phyloP scores from a whole-genome alignment of 306 rosid genomes.

The Vigna mungo region DNA sequence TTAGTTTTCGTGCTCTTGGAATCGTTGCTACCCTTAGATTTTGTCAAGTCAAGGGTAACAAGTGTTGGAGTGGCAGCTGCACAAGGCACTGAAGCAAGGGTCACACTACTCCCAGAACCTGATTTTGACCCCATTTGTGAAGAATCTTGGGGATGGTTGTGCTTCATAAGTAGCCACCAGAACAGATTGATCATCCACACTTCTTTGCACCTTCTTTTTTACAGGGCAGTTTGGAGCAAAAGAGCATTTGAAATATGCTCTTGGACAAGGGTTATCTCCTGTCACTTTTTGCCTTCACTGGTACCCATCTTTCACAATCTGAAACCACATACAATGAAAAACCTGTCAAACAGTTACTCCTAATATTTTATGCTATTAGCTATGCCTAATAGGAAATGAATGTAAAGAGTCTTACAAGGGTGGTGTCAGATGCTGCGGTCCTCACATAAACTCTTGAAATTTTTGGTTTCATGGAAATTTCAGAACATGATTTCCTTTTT shows the following conservation, averaged over 20 bases:
- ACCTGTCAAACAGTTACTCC: slow-evolving; percentile 31
- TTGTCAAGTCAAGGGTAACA: slow-evolving; percentile 66
- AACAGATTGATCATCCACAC: slow-evolving; percentile 87
- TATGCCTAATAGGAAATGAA: background rate
- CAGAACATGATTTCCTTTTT: slow-evolving; percentile 44
- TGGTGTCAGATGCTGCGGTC: slow-evolving; percentile 79
- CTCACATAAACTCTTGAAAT: slow-evolving; percentile 62
- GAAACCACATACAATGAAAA: slow-evolving; percentile 37
- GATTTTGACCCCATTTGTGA: slow-evolving; percentile 63
- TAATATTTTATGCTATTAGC: background rate
- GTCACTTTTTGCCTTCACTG: slow-evolving; percentile 99
- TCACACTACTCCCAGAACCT: slow-evolving; percentile 53
- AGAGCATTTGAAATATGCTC: slow-evolving; percentile 99
- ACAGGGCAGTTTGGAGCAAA: slow-evolving; percentile 97
- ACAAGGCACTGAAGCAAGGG: slow-evolving; percentile 53
- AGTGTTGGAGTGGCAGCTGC: slow-evolving; percentile 54
- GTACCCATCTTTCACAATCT: slow-evolving; percentile 97
- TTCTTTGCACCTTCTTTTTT: slow-evolving; percentile 99
- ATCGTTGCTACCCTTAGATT: slow-evolving; percentile 58
- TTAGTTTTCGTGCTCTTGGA: slow-evolving; percentile 49
- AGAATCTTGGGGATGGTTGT: slow-evolving; percentile 75
- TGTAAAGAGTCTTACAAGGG: slow-evolving; percentile 67
- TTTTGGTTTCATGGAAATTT: slow-evolving; percentile 60
- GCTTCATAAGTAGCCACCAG: slow-evolving; percentile 97
- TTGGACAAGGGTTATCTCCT: slow-evolving; percentile 94